These are phyloP conservation scores for Leptographium flavum DNA, from an alignment of 2,329 filamentous ascomycete genomes.

Conservation along the genomic window DNA sequence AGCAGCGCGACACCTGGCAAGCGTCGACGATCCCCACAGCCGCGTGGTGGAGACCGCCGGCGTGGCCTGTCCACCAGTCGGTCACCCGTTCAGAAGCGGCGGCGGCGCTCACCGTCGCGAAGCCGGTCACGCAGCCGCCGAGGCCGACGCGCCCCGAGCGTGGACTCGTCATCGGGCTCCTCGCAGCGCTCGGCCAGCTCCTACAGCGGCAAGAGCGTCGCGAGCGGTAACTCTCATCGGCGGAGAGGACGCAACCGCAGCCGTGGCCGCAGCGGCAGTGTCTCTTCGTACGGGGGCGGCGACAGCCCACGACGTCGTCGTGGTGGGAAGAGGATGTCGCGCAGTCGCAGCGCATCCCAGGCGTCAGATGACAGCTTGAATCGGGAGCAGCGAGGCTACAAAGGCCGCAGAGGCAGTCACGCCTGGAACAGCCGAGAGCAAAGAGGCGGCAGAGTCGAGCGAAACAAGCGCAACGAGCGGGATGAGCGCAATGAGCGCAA, in stretches of 20 bases:
- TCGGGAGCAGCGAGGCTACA: too few relatives aligned
- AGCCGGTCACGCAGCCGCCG: slow-evolving; percentile 30
- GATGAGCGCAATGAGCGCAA: neutral
- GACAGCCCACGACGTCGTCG: neutral
- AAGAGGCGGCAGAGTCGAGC: too few relatives aligned
- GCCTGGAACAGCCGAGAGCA: too few relatives aligned
- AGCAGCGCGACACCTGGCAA: neutral
- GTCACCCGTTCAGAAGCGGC: slow-evolving; percentile 33
- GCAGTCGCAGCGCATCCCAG: neutral
- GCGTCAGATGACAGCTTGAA: too few relatives aligned
- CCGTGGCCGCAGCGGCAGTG: slow-evolving; percentile 12
- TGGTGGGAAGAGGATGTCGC: neutral
- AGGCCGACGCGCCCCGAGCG: slow-evolving; percentile 22
- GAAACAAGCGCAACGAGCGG: slow-evolving; percentile 1
- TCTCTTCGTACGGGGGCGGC: slow-evolving; percentile 4
- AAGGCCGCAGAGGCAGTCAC: too few relatives aligned
- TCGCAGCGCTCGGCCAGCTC: slow-evolving; percentile 18
- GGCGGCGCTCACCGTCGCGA: slow-evolving; percentile 32
- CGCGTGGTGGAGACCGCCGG: slow-evolving; percentile 11
- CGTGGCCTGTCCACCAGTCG: slow-evolving; percentile 21
- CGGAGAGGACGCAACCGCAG: slow-evolving; percentile 12
- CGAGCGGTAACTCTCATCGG: too few relatives aligned
- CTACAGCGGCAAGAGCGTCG: too few relatives aligned
- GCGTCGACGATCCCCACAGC: neutral
- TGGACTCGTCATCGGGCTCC: slow-evolving; percentile 22